Conservation (phyloP, 2,329 filamentous ascomycete genomes). For the Ceratocystis eucalypticola region DNA sequence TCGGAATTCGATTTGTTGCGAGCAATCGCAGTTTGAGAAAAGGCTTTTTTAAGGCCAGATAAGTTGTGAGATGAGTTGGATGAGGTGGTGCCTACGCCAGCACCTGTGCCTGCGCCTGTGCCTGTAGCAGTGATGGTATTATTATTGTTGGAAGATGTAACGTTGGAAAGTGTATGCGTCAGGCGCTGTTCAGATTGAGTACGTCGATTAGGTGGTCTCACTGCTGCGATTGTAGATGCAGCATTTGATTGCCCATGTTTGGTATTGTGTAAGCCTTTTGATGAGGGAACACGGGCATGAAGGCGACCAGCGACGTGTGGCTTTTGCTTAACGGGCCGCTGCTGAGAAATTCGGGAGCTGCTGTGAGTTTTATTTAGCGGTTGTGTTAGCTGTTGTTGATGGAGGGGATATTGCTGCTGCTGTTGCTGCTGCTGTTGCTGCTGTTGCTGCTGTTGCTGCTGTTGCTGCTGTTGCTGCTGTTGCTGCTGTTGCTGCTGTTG, state of each 20-base stretch:
- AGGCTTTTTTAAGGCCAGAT: conserved; percentile 13
- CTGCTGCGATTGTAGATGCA: conserved; percentile 7
- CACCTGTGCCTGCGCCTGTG: neutral
- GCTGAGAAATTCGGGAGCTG: conserved; percentile 17
- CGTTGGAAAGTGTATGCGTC: conserved; percentile 6
- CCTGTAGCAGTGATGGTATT: neutral
- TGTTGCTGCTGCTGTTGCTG: neutral
- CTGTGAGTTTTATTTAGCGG: neutral
- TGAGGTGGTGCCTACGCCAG: neutral
- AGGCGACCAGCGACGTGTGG: conserved; percentile 17
- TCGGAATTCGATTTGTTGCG: conserved; percentile 24
- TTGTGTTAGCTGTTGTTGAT: neutral
- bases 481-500: conserved; percentile 2
- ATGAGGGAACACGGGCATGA: conserved; percentile 16
- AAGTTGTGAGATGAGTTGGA: neutral
- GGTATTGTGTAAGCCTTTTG: conserved; percentile 15
- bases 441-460: neutral
- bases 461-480: neutral
- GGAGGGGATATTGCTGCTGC: neutral
- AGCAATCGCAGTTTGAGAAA: conserved; percentile 18
- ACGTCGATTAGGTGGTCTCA: conserved; percentile 17
- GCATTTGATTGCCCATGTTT: conserved; percentile 16
- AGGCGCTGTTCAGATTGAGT: conserved; percentile 16
- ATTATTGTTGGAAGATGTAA: conserved; percentile 1
- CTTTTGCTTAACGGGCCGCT: conserved; percentile 18